Evolutionary conservation across 129 eudicot species (phyloP), one percentile per base, ranked within the genome.

Genomic region (Chrysanthemum seticuspe): DNA sequence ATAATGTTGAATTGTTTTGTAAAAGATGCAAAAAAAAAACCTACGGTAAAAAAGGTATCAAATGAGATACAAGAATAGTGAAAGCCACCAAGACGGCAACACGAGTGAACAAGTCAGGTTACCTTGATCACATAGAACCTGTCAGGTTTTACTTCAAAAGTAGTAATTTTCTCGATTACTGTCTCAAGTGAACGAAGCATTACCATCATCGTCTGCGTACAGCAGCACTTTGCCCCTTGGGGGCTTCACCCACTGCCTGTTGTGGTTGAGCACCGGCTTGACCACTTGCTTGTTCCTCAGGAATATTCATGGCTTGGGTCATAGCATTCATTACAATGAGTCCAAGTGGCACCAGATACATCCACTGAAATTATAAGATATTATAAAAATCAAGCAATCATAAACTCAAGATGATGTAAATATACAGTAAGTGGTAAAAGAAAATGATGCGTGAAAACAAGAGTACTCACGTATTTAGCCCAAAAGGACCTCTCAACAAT

Each of bases 121-220:
- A 94, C 99, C 99, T 90, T 94, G 62, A 94, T 94, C 71, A 94
- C 97, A 56, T 86, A 78, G 83, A 94, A 94, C 76, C 99, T 88
- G 74, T 94, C 99, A 16, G 87, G 84, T 75, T 82, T 94, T 58
- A 94, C 99, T 88, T 90, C 93, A 78, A 94, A 94, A 58, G 85
- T 90, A 49, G 85, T 84, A 67, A 94, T 88, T 65, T 83, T 91
- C 59, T 83, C 83, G 36, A 94, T 74, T 55, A 90, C 95, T 13
- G 89, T 86, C 65, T 88, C 89, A 72, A 94, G 90, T 71, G n/a
- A 45, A 2, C 25, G 23, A 14, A 55, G 5, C 55, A 63, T 21
- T 59, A 77, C 81, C 74, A 51, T 87, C 86, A 89, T 79, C 99
- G 83, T 86, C 99, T 95, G 73, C 99, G 82, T 25, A 82, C 95